Conservation (phyloP, 2,329 filamentous ascomycete genomes). For the Colletotrichum aenigma region DNA sequence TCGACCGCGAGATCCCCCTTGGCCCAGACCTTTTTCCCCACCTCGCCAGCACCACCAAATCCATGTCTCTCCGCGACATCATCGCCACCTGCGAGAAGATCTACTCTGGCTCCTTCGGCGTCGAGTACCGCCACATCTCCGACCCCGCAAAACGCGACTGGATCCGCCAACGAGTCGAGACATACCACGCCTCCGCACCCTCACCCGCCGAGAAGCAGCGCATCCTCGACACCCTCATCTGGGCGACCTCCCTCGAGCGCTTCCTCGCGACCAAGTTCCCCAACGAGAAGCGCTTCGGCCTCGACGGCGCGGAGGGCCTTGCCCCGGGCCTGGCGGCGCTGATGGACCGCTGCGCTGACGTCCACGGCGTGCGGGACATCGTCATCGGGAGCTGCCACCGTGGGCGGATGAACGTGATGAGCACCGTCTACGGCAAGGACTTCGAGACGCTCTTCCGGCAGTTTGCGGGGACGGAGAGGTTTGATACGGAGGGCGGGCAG, state of each 20-base stretch:
- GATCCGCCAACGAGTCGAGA: conserved; percentile 92
- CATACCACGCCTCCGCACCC: conserved; percentile 93
- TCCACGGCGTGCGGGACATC: conserved; percentile 94
- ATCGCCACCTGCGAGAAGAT: conserved; percentile 89
- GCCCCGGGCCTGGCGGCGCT: conserved; percentile 99
- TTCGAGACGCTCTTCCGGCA: conserved; percentile 99
- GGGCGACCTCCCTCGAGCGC: conserved; percentile 95
- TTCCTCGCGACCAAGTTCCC: conserved; percentile 98
- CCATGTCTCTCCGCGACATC: conserved; percentile 96
- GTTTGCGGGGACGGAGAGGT: conserved; percentile 86
- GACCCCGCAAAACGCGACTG: conserved; percentile 97
- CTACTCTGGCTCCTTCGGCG: conserved; percentile 93
- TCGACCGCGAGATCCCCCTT: conserved; percentile 88
- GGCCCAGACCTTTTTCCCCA: conserved; percentile 93
- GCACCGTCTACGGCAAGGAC: conserved; percentile 97
- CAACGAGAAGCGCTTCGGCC: conserved; percentile 98
- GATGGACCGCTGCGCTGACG: conserved; percentile 94
- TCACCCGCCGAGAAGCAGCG: conserved; percentile 96
- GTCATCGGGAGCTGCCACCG: conserved; percentile 99
- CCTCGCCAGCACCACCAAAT: conserved; percentile 85
- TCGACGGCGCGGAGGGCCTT: conserved; percentile 95
- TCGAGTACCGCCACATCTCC: conserved; percentile 98
- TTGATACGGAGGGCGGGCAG: conserved; percentile 77
- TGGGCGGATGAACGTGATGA: conserved; percentile 95
- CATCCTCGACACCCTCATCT: conserved; percentile 95